Evolutionary conservation across 164 flowering plant species (phyloP), one percentile per base, ranked within the genome.

Genomic region (Sextonia rubra): DNA sequence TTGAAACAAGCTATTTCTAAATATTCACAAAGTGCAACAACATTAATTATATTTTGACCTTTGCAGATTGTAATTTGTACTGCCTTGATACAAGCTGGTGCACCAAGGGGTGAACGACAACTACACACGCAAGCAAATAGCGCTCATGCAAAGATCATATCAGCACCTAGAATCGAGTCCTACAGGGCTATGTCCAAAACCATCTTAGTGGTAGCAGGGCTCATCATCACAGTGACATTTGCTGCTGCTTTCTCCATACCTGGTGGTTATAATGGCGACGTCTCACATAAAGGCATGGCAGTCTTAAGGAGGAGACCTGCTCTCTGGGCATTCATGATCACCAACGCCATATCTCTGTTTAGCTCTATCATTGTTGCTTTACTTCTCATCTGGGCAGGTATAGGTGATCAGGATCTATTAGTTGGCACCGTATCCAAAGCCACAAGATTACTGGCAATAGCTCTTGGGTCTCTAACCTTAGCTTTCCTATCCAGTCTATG

Each of bases 161-260:
- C 64, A 12, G 17, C 64, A 61, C 30, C 64, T 3, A 25, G 64
- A 61, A 61, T 69, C 37, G 67, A 73, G 66, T 68, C 71, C 7
- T 73, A 68, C 66, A 73, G 60, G 70, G 37, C 56, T 6, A 68
- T 60, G 60, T 66, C 66, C 14, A 74, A 69, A 71, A 69, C 47
- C 72, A 26, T 69, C 3, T 18, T 47, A 4, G 25, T 82, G 37
- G 79, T 82, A 12, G 74, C 84, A 5, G 72, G 66, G 0, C 73
- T 82, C 23, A 79, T 82, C 2, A 80, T 78, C 22, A 79, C 80
- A 0, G 80, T 82, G 18, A 69, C 84, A 8, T 78, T 75, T 23
- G 64, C 75, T 3, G 82, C 84, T 1, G 74, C 75, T 2, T 75
- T 82, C 73, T 44, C 69, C 24, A 32, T 79, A 48, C 84, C 84